phyloP scores from a whole-genome alignment of 148 eudicot species.

The Fagopyrum homotropicum region DNA sequence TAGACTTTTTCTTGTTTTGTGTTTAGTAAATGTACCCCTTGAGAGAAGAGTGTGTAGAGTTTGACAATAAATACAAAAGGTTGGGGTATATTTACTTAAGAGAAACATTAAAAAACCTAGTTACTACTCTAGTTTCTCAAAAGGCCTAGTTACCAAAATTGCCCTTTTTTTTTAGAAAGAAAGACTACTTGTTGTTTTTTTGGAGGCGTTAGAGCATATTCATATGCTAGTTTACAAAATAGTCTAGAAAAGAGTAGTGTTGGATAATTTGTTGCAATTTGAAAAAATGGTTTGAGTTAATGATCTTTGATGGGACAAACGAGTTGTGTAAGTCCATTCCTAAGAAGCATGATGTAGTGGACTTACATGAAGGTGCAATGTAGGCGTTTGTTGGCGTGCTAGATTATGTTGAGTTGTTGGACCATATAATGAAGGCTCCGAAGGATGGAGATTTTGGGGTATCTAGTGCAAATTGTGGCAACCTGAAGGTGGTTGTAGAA shows the following conservation, averaged over 20 bases:
- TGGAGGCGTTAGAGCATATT: no score
- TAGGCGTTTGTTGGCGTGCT: not conserved
- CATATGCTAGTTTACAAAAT: no score
- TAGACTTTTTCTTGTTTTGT: no score
- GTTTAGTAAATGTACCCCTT: no score
- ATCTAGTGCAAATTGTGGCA: not conserved
- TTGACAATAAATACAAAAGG: no score
- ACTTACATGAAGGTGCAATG: not conserved
- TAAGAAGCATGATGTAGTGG: not conserved
- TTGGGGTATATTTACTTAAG: no score
- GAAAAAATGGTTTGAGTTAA: constrained; percentile 35
- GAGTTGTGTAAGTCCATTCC: constrained; percentile 50
- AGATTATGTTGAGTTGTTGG: not conserved
- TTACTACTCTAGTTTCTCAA: no score
- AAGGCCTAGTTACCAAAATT: no score
- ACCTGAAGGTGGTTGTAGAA: not conserved
- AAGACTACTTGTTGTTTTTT: no score
- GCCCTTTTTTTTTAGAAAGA: no score
- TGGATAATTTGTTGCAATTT: constrained; percentile 42
- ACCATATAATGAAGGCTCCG: not conserved
- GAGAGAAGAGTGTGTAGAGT: no score
- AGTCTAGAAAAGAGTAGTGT: not conserved
- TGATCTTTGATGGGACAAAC: constrained; percentile 70
- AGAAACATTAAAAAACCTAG: no score
- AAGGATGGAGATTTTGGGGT: not conserved